Evolutionary conservation across 345 rosid genomes (phyloP), one percentile per base, ranked within the genome.

Genomic region (Corchorus capsularis): DNA sequence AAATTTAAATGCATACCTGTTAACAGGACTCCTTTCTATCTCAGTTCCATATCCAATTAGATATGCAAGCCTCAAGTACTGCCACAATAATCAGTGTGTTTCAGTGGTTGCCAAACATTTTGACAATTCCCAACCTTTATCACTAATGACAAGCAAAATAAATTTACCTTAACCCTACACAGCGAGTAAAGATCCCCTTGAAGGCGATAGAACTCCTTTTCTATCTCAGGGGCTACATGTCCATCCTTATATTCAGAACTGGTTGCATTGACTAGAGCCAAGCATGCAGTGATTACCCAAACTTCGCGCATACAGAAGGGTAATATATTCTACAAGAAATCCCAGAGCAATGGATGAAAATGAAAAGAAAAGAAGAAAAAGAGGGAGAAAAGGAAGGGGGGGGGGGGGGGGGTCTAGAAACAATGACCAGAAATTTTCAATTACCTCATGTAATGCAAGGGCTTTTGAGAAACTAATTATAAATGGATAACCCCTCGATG

Each of bases 41-140:
- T 91, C 89, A 74, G 86, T 77, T 82, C 96, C 99, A 82, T 89
- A 90, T 77, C 99, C 99, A 81, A 92, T 83, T 77, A 96, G 83
- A 86, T 91, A 96, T 37, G 97, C 97, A 71, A 96, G 94, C 86
- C 99, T 89, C 94, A 91, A 87, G 86, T 93, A 96, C 99, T 96
- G 94, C 83, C 86, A 89, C 35, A 79, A 77, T 22, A 63, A 82
- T 32, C 73, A 76, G 59, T 53, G 45, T 57, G 82, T 46, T 79
- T 83, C 76, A 79, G 59, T 63, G 39, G 69, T 74, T 19, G 13
- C 71, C 53, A n/a, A 71, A 62, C 35, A 53, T 43, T 9, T 14
- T 20, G 47, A 78, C 13, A 41, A 41, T 27, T 32, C 37, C 6
- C 50, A 73, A 41, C 72, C 27, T 63, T 39, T 8, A 49, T 69